Base-by-base conservation (phyloP, 176 grass and related monocot species). In the Canna indica region DNA sequence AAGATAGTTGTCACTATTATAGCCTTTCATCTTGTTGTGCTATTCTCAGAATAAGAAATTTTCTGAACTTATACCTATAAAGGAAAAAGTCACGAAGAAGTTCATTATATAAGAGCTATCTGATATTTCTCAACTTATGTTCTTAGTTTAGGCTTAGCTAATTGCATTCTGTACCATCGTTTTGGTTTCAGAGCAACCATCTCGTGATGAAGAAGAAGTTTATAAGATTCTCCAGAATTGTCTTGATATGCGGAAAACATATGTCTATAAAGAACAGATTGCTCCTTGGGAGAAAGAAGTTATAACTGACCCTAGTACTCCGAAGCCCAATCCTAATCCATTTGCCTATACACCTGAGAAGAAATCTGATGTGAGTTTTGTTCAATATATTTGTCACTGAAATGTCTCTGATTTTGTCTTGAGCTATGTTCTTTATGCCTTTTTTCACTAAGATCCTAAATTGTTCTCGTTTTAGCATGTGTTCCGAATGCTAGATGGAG, bases 231-330 rank as follows among this genome's bases (percentile, higher is more conserved):
- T 95, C 69, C 85, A 88, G 75, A 91, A 87, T 85, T 95, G 91
- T 64, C 91, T 95, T 69, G 82, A 90, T 65, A 70, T 95, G 77
- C 82, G 91, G 60, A 80, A 95, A 68, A 85, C 39, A 48, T 95
- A 95, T 77, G 68, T 95, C 58, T 95, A 83, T 72, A 85, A 72
- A 81, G 91, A 95, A 85, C 87, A 88, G 83, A 80, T 88, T 76
- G 85, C 91, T 81, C 87, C 85, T 46, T 95, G 91, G 91, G 91
- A 88, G 72, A 95, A 91, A 70, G 91, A 95, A 74, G 72, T 88
- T 47, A 95, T 95, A 86, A 95, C 87, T 72, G 91, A 95, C 56
- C 91, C 91, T 80, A 95, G 91, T 74, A 95, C 87, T 53, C 91
- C 91, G 60, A 95, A 95, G 70, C 91, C 91, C 47, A 91, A 85